A percentile compares a stretch with the other conserved stretches of the same genome.
These are phyloP conservation scores for Priceomyces haplophilus DNA, from an alignment of 805 yeast genomes.

Conservation along the genomic window DNA sequence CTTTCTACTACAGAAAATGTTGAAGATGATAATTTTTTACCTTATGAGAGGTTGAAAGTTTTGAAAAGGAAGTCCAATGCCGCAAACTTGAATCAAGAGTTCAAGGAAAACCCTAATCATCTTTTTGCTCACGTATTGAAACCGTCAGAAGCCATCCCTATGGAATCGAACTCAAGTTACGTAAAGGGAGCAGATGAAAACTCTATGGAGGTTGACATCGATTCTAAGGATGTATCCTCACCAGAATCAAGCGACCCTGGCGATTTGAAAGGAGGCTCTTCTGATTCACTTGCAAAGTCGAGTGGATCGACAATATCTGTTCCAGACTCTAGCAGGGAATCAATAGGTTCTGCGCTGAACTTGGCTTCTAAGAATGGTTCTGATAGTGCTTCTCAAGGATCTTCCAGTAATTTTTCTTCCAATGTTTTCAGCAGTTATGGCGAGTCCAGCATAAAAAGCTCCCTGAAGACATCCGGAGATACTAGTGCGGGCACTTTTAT, in stretches of 20 bases:
- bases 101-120: slow-evolving; percentile 8
- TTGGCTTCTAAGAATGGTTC: neutral
- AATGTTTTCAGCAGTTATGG: slow-evolving; percentile 10
- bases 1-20: no score
- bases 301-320: slow-evolving; percentile 5
- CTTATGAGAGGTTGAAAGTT: slow-evolving; percentile 24
- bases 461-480: slow-evolving; percentile 7
- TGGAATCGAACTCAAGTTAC: neutral
- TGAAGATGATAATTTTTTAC: slow-evolving; percentile 13
- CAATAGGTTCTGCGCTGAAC: slow-evolving; percentile 2
- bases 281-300: slow-evolving; percentile 4
- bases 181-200: neutral
- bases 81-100: neutral
- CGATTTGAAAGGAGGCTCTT: slow-evolving; percentile 1
- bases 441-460: slow-evolving; percentile 4
- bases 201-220: slow-evolving; percentile 1
- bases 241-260: slow-evolving; percentile 3
- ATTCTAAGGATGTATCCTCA: slow-evolving; percentile 5
- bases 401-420: slow-evolving; percentile 4
- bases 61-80: slow-evolving; percentile 16
- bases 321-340: neutral
- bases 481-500: slow-evolving; percentile 8
- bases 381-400: slow-evolving; percentile 1
- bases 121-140: slow-evolving; percentile 18
- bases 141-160: slow-evolving; percentile 19